Conservation (phyloP, 2,329 filamentous ascomycete species). For the Aspergillus sp. region DNA sequence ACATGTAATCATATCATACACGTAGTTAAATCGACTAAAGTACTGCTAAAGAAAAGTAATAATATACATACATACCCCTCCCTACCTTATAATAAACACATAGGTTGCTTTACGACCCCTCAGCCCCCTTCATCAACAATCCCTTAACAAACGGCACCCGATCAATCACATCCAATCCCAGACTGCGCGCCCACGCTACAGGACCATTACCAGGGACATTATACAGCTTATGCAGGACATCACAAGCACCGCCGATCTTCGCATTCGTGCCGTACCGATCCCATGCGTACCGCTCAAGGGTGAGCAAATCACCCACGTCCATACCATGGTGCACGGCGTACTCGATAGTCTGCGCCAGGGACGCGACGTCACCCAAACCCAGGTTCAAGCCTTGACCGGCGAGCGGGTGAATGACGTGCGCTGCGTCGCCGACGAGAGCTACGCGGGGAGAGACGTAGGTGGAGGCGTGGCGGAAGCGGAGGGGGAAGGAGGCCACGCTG, state of each 20-base stretch:
- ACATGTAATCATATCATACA: too few species aligned
- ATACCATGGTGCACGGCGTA: conserved; percentile 79
- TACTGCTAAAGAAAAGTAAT: too few species aligned
- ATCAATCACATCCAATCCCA: conserved; percentile 77
- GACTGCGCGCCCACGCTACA: conserved; percentile 74
- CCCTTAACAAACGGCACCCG: conserved; percentile 73
- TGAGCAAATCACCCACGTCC: conserved; percentile 78
- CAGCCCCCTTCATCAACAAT: conserved; percentile 76
- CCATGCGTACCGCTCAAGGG: conserved; percentile 76
- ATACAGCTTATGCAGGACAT: conserved; percentile 92
- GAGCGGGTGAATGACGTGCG: conserved; percentile 91
- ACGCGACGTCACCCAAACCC: conserved; percentile 84
- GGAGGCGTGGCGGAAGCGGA: conserved; percentile 90
- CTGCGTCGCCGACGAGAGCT: conserved; percentile 89
- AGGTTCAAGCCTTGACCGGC: conserved; percentile 94
- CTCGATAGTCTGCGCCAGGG: conserved; percentile 72
- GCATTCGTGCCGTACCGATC: conserved; percentile 82
- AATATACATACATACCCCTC: too few species aligned
- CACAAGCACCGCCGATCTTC: conserved; percentile 73
- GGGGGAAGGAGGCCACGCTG: conserved; percentile 83
- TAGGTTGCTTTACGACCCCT: conserved; percentile 24
- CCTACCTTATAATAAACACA: too few species aligned
- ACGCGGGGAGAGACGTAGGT: conserved; percentile 89
- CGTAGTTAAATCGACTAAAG: too few species aligned
- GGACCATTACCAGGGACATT: conserved; percentile 72